Evolutionary conservation across 768 basidiomycete species (phyloP), one percentile per base, ranked within the genome.

Genomic region (Serpula lacrymans): DNA sequence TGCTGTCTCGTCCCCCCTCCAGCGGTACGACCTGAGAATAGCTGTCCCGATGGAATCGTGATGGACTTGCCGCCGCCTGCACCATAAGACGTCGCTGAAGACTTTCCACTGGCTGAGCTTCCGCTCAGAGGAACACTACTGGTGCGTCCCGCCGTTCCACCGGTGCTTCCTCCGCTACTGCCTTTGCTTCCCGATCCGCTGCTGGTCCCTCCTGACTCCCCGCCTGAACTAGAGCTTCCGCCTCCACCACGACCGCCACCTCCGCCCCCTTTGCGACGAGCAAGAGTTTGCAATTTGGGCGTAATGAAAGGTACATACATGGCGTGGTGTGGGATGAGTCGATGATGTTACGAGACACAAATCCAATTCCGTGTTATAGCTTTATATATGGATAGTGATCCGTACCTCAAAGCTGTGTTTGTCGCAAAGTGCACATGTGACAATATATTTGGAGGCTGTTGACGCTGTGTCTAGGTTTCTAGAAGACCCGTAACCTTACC

Each of bases 1-100:
- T 75, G 56, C 31, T 31, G 34, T 22, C 81, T 62, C 1, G 62
- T 70, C 10, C 68, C 79, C 1, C 81, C 81, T n/a, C 82, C 82
- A 4, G 60, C 62, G 1, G 47, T 49, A 5, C 82, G 65, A 2
- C 76, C 75, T 5, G 66, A 56, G 46, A 78, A 78, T 3, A 58
- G 32, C 35, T 70, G 65, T 3, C 75, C 74, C 9, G 57, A 34
- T 2, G 75, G 64, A 26, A 80, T 78, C 0, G 62, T 57, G 2
- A 50, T 38, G 1, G 42, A 8, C 2, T 17, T 45, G 18, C 67
- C 60, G 1, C 64, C 65, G 1, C 69, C 69, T 12, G 23, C 16
- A 2, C 66, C 63, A 41, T 65, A 70, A 0, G 62, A 53, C 10
- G 41, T 49, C 5, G 65, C 63, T 13, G 55, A 49, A 4, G 22